Conservation (phyloP, 176 grass and related monocot species). For the Oryza glumipatula region DNA sequence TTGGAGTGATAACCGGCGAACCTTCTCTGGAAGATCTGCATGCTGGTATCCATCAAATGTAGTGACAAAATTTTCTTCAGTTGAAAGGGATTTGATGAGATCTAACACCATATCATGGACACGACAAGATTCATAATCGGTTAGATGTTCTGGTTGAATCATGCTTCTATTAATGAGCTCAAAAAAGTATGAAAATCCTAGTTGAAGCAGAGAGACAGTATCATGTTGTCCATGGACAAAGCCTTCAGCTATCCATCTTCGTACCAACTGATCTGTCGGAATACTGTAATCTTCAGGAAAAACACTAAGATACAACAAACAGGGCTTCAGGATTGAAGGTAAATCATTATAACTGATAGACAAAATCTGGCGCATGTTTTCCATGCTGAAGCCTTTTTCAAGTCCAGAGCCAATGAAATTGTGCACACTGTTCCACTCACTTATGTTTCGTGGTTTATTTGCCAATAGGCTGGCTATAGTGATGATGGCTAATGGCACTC, state of each 20-base stretch:
- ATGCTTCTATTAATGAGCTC: conserved; percentile 40
- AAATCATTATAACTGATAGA: conserved; percentile 36
- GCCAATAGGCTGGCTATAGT: not conserved
- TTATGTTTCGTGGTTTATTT: not conserved
- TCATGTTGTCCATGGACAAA: not conserved
- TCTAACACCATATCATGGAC: conserved; percentile 38
- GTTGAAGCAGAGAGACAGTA: too few species aligned
- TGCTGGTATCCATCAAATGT: too few species aligned
- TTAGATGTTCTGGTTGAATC: conserved; percentile 1
- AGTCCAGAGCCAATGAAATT: conserved; percentile 23
- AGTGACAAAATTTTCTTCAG: conserved; percentile 30
- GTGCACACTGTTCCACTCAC: conserved; percentile 2
- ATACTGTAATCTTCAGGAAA: conserved; percentile 42
- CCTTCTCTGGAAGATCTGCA: too few species aligned
- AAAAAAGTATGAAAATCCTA: not conserved
- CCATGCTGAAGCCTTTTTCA: not conserved
- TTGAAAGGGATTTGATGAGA: conserved; percentile 29
- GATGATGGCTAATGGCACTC: too few species aligned
- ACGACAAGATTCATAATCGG: not conserved
- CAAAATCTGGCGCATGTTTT: conserved; percentile 34
- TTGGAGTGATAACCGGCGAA: too few species aligned
- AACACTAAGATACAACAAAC: conserved; percentile 30
- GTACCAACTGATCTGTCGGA: not conserved
- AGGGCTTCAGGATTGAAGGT: conserved; percentile 3
- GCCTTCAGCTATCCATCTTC: conserved; percentile 33